Percentiles rank a stretch among this genome's conserved stretches.
Evolutionary conservation across 2,329 filamentous ascomycete species (phyloP).

Genomic region (Amphichorda felina): DNA sequence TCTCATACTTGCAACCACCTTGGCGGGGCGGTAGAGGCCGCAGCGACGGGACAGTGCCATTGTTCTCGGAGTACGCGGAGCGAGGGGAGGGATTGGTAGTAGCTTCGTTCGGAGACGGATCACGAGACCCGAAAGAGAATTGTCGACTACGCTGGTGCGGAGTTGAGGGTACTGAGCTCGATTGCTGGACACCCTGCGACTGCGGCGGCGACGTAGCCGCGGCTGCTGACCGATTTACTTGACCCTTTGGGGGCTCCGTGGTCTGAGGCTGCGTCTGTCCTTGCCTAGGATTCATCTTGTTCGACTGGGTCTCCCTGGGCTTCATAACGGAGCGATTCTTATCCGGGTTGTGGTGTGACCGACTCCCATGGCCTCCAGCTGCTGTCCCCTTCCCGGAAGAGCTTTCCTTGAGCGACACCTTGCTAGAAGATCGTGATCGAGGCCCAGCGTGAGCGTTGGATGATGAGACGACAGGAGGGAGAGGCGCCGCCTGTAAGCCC

Average conservation of each 20-base stretch:
- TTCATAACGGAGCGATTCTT: constrained; percentile 53
- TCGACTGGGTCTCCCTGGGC: constrained; percentile 35
- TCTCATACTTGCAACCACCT: constrained; percentile 77
- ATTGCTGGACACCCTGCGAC: constrained; percentile 37
- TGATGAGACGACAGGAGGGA: constrained; percentile 42
- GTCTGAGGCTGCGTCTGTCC: constrained; percentile 18
- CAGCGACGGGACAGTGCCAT: constrained; percentile 57
- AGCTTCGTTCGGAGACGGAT: constrained; percentile 63
- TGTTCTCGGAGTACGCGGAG: constrained; percentile 83
- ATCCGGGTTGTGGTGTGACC: constrained; percentile 39
- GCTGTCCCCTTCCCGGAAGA: constrained; percentile 31
- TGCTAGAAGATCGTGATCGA: constrained; percentile 47
- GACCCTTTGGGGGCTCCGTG: constrained; percentile 16
- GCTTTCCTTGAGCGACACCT: constrained; percentile 43
- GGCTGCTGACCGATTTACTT: constrained; percentile 15
- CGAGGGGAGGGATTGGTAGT: constrained; percentile 73
- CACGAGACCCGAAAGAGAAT: constrained; percentile 65
- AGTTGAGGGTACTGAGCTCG: constrained; percentile 86
- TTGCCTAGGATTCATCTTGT: constrained; percentile 36
- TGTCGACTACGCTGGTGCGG: constrained; percentile 81
- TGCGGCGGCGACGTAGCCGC: constrained; percentile 11
- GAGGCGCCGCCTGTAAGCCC: constrained; percentile 42
- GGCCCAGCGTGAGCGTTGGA: constrained; percentile 44
- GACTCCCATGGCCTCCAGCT: constrained; percentile 54
- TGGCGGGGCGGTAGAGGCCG: constrained; percentile 45